A percentile compares a stretch with the other conserved stretches of the same genome.
phyloP scores from a whole-genome alignment of 176 grass and related monocot genomes.

The Raddia guianensis region DNA sequence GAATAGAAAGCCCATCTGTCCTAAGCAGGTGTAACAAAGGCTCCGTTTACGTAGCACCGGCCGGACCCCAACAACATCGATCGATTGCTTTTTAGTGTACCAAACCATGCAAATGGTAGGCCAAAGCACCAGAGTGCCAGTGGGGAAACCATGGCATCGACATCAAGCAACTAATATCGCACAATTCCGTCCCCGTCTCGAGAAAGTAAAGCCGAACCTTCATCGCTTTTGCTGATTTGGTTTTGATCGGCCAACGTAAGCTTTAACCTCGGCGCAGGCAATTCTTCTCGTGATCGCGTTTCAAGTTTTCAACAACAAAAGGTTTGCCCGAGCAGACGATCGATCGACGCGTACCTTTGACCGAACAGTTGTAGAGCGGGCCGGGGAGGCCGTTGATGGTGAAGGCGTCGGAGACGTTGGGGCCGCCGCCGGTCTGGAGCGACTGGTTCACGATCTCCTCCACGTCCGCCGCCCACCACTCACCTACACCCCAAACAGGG shows the following conservation, averaged over 20 bases:
- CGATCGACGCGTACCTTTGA: conserved; percentile 35
- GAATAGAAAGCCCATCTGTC: conserved; percentile 29
- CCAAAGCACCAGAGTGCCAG: conserved; percentile 32
- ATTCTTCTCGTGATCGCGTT: background rate
- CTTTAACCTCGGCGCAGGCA: conserved; percentile 7
- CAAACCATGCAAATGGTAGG: conserved; percentile 41
- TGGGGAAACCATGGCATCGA: conserved; percentile 14
- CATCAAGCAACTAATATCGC: conserved; percentile 17
- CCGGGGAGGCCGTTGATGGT: conserved; percentile 72
- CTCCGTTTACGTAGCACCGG: conserved; percentile 11
- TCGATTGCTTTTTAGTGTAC: conserved; percentile 14
- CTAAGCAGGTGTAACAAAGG: conserved; percentile 17
- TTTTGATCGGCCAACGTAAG: no score
- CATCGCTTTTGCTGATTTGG: conserved; percentile 35
- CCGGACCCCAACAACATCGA: background rate
- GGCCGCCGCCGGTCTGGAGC: conserved; percentile 36
- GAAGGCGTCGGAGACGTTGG: conserved; percentile 66
- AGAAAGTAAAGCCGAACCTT: conserved; percentile 45
- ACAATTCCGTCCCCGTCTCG: conserved; percentile 22
- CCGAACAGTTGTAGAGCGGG: conserved; percentile 61
- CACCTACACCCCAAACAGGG: conserved; percentile 29
- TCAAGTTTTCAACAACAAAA: no score
- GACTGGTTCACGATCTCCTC: conserved; percentile 53
- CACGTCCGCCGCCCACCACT: conserved; percentile 68
- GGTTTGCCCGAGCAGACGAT: background rate